A percentile compares a stretch with the other conserved stretches of the same genome.
phyloP scores from a whole-genome alignment of 805 yeast genomes.

The Metschnikowia henanensis region DNA sequence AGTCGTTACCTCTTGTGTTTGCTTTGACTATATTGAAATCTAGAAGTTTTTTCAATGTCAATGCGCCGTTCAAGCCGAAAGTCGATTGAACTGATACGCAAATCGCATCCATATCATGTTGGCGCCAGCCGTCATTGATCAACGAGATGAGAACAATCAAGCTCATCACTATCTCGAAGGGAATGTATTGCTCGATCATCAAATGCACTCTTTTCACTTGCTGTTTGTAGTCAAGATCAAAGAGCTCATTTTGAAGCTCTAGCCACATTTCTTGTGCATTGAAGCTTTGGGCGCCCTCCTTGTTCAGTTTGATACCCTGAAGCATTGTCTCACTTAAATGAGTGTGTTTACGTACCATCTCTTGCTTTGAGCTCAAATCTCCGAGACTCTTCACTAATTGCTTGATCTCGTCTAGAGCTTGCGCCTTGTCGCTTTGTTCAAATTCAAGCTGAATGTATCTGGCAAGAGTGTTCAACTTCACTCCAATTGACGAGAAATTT shows the following conservation, averaged over 20 bases:
- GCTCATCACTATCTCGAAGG: conserved; percentile 47
- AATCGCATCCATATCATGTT: conserved; percentile 57
- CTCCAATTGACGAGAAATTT: conserved; percentile 82
- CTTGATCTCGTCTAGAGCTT: conserved; percentile 52
- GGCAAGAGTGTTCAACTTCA: conserved; percentile 67
- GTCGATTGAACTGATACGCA: conserved; percentile 56
- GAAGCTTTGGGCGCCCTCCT: conserved; percentile 20
- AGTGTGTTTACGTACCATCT: conserved; percentile 70
- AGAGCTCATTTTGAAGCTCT: conserved; percentile 68
- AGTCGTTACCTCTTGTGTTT: conserved; percentile 21
- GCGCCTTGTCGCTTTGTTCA: conserved; percentile 36
- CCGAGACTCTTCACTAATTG: conserved; percentile 70
- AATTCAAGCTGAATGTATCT: conserved; percentile 67
- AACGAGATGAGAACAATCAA: conserved; percentile 58
- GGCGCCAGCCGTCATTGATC: conserved; percentile 67
- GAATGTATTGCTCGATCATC: conserved; percentile 38
- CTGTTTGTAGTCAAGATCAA: conserved; percentile 41
- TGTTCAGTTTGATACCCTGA: conserved; percentile 37
- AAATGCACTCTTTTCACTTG: conserved; percentile 33
- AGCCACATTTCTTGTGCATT: conserved; percentile 46
- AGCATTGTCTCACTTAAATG: conserved; percentile 66
- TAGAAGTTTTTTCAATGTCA: conserved; percentile 48
- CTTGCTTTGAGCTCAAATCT: conserved; percentile 65
- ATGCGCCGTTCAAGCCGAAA: conserved; percentile 59
- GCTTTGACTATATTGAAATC: conserved; percentile 48